Base-by-base conservation (phyloP, 2,329 filamentous ascomycete genomes). In the Colletotrichum phormii region DNA sequence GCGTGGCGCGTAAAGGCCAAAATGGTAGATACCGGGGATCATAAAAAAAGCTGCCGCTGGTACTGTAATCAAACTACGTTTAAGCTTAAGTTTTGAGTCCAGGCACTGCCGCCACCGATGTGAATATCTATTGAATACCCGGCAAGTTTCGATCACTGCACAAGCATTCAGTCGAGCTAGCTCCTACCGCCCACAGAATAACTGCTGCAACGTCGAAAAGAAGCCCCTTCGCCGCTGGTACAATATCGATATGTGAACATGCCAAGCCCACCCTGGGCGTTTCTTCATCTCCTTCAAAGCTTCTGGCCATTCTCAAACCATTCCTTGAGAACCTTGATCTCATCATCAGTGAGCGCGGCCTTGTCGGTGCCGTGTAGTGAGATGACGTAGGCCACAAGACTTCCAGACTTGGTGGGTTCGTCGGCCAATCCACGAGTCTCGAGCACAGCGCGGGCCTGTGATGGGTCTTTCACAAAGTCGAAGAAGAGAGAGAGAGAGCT, bases 281-380 rank as follows among this genome's bases (percentile, higher is more conserved):
- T 12, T 12, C 5, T 11, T 2, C 6, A 11, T 12, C 12, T 15
- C 31, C 26, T n/a, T 22, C 8, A 57, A 3, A 29, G 22, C 33
- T 63, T 64, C 57, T 63, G 57, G 0, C 60, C 73, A 22, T 29
- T 54, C 22, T 42, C 57, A 8, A 76, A 74, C 75, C 75, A 76
- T 26, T 26, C 9, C 54, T 66, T 69, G 51, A 77, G 70, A 9
- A 35, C 8, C 12, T 12, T 5, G 7, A 74, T 71, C 22, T 77
- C 75, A 1, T 61, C 67, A 4, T 72, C 58, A 1, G 64, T 68
- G 5, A 76, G 62, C 4, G 65, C 69, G 4, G 37, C 51, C 12
- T 60, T 72, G 11, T 72, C 59, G 24, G 72, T 69, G 46, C 18
- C 60, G 37, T 74, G 72, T 15, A 72, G 54, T 13, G 69, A 74